Conservation (phyloP, 345 rosid species). For the Salix exigua region DNA sequence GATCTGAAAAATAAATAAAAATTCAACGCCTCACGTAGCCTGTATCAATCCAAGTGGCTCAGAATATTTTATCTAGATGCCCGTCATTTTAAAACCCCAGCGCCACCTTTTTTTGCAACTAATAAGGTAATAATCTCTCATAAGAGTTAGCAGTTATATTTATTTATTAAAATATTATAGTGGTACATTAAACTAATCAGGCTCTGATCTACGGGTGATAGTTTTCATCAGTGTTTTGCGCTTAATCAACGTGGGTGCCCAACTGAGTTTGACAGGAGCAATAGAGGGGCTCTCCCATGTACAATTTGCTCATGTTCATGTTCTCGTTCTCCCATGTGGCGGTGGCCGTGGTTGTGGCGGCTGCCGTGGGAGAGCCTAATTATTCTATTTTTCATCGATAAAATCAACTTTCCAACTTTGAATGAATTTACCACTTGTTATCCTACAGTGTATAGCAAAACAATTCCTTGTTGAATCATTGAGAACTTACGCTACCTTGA, state of each 20-base stretch:
- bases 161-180: neutral
- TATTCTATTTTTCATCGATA: too few species aligned
- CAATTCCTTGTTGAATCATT: too few species aligned
- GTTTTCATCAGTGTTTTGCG: neutral
- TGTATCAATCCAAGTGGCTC: neutral
- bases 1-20: too few species aligned
- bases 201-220: neutral
- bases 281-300: neutral
- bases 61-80: neutral
- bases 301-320: neutral
- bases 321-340: too few species aligned
- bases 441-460: too few species aligned
- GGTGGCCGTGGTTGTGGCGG: too few species aligned
- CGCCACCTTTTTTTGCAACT: neutral
- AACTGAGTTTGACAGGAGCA: neutral
- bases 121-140: neutral
- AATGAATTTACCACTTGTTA: too few species aligned
- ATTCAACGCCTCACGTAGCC: neutral
- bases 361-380: too few species aligned
- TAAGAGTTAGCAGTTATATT: neutral
- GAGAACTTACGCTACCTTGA: neutral
- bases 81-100: neutral
- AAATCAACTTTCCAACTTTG: too few species aligned
- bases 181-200: neutral
- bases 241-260: neutral